Conservation (phyloP, 768 basidiomycete genomes). For the Baorangia bicolor region DNA sequence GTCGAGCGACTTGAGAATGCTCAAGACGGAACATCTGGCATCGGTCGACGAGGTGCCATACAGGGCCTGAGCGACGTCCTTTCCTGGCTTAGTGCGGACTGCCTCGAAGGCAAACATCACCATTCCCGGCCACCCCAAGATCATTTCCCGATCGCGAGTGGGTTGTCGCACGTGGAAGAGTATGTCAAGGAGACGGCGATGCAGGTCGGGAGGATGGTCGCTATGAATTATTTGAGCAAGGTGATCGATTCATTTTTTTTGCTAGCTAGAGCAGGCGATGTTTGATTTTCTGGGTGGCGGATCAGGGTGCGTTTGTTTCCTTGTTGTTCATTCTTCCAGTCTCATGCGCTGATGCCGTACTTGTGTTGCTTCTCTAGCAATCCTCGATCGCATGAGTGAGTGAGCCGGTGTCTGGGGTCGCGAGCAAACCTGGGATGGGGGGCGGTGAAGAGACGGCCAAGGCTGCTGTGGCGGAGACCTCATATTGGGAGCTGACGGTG, state of each 20-base stretch:
- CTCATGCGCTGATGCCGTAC: not conserved
- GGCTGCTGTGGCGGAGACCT: slow-evolving; percentile 66
- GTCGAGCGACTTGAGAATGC: slow-evolving; percentile 92
- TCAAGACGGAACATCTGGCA: slow-evolving; percentile 91
- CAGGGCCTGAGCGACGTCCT: slow-evolving; percentile 96
- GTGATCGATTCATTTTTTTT: slow-evolving; percentile 95
- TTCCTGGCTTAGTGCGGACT: slow-evolving; percentile 95
- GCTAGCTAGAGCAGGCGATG: slow-evolving; percentile 93
- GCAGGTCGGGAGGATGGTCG: slow-evolving; percentile 98
- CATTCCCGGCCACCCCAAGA: slow-evolving; percentile 95
- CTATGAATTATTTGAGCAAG: slow-evolving; percentile 86
- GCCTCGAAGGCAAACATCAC: too few species aligned
- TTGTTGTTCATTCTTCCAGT: not conserved
- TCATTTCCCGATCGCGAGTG: slow-evolving; percentile 90
- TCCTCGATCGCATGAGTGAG: slow-evolving; percentile 95
- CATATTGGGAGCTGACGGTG: slow-evolving; percentile 80
- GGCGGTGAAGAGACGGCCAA: slow-evolving; percentile 67
- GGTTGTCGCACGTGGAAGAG: slow-evolving; percentile 89
- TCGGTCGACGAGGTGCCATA: slow-evolving; percentile 96
- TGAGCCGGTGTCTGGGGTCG: slow-evolving; percentile 92
- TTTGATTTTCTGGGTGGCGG: slow-evolving; percentile 92
- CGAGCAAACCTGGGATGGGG: slow-evolving; percentile 79
- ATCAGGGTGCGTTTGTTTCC: too few species aligned
- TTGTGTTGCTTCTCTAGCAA: too few species aligned
- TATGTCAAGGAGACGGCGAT: too few species aligned